Conservation (phyloP, 148 eudicot species). For the Silene conica region DNA sequence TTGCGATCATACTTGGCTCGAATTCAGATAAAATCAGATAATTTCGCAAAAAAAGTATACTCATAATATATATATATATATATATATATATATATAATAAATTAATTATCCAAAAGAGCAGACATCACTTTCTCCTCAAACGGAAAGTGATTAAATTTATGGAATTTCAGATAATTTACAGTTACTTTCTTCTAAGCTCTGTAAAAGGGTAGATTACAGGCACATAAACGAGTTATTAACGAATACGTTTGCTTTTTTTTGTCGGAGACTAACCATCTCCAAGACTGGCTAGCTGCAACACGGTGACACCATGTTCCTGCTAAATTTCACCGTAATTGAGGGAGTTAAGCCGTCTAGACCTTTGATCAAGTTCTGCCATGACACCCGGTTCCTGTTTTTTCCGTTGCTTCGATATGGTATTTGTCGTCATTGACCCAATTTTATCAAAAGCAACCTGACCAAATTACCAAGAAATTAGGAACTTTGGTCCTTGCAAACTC, state of each 20-base stretch:
- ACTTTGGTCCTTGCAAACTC: not conserved
- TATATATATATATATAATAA: too few species aligned
- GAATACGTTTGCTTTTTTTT: not conserved
- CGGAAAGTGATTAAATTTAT: conserved; percentile 1
- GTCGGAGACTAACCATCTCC: not conserved
- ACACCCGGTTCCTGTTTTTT: conserved; percentile 97
- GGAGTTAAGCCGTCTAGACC: conserved; percentile 69
- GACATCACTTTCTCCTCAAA: not conserved
- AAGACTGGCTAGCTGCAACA: not conserved
- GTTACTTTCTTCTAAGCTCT: conserved; percentile 7
- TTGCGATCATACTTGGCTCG: too few species aligned
- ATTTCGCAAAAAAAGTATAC: too few species aligned
- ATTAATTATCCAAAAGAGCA: too few species aligned
- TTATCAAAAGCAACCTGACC: conserved; percentile 88
- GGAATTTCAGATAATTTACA: conserved; percentile 19
- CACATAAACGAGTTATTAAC: conserved; percentile 5
- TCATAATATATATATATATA: too few species aligned
- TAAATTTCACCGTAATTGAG: conserved; percentile 28
- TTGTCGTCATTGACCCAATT: conserved; percentile 77
- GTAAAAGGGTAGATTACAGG: conserved; percentile 19
- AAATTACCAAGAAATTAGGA: not conserved
- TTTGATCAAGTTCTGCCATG: conserved; percentile 87
- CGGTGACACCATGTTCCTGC: not conserved
- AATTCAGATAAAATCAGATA: not conserved
- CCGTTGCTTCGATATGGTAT: conserved; percentile 76